Evolutionary conservation across 1,284 basidiomycete genomes (phyloP).

Genomic region (Mycosarcoma maydis): DNA sequence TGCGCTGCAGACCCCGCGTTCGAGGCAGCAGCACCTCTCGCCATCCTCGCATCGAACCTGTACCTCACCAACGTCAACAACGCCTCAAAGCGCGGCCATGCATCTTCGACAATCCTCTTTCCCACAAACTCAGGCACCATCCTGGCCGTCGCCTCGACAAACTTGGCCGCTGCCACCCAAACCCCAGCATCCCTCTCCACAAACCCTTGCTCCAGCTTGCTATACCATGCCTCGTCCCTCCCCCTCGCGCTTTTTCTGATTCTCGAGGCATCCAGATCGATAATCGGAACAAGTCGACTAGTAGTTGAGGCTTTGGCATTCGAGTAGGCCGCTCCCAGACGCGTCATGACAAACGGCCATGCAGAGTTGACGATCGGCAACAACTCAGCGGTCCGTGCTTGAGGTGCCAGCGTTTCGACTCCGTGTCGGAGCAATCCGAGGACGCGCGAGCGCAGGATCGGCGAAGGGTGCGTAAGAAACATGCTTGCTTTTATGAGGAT

Average conservation of each 20-base stretch:
- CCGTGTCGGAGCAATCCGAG: conserved; percentile 44
- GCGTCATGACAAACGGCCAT: conserved; percentile 60
- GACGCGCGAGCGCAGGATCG: conserved; percentile 34
- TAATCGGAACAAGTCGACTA: conserved; percentile 12
- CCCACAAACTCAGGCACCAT: conserved; percentile 52
- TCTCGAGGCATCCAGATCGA: conserved; percentile 14
- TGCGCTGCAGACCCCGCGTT: too few relatives aligned
- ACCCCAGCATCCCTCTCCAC: conserved; percentile 52
- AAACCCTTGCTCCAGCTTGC: conserved; percentile 12
- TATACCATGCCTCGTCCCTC: conserved; percentile 4
- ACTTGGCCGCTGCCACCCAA: conserved; percentile 48
- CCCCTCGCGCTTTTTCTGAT: neutral
- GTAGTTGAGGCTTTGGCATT: neutral
- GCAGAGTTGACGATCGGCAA: conserved; percentile 57
- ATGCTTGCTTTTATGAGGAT: conserved; percentile 35
- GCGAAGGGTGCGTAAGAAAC: conserved; percentile 51
- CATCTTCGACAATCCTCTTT: conserved; percentile 50
- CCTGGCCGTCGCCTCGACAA: conserved; percentile 37
- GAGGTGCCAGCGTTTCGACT: conserved; percentile 36
- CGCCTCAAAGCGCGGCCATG: conserved; percentile 53
- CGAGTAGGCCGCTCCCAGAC: conserved; percentile 47
- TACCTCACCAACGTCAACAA: conserved; percentile 33
- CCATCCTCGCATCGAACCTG: conserved; percentile 25
- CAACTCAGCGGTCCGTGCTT: conserved; percentile 47
- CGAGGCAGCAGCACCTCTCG: neutral